Evolutionary conservation across 1,284 basidiomycete genomes (phyloP), one percentile per base, ranked within the genome.

Genomic region (Mycena sp.): DNA sequence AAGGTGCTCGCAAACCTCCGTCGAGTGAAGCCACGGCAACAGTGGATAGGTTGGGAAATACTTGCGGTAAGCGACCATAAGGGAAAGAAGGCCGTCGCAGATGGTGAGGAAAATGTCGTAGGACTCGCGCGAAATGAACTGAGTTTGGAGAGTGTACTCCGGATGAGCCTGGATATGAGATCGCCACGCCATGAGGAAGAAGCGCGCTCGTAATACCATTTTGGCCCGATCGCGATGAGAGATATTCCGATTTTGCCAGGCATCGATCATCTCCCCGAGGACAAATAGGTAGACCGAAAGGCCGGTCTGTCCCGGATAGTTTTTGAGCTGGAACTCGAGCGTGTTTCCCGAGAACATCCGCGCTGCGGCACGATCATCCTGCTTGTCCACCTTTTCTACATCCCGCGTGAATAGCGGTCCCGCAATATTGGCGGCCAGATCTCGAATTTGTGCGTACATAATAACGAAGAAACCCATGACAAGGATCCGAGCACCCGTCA

Each of bases 1-100:
- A 6, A 72, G 53, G 61, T 81, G 79, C 48, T 83, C 78, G 58
- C 73, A 74, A 0, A 71, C 26, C 58, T 82, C 78, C 0, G 72
- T 81, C 12, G 77, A 79, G 59, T 77, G 73, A 16, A 82, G 73
- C 80, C 81, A 83, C 1, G 76, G 80, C 1, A 81, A 67, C 0
- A 82, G 69, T n/a, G 0, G 80, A 79, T 58, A 54, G 1, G 41
- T 48, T 11, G 64, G 57, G 10, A 61, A 40, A 50, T 73, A 67
- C 23, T 79, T 71, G 2, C 75, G 75, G 61, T 81, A 69, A 32
- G 76, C 70, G 35, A 77, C 21, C 7, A 81, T 53, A 0, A 81
- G 70, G 0, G 57, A 38, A 1, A 82, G 45, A 7, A 77, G 61
- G 0, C 76, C 71, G 19, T 78, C 56, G 19, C 73, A 70, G 11